Evolutionary conservation across 2,329 filamentous ascomycete species (phyloP), one percentile per base, ranked within the genome.

Genomic region (Esteya vermicola): DNA sequence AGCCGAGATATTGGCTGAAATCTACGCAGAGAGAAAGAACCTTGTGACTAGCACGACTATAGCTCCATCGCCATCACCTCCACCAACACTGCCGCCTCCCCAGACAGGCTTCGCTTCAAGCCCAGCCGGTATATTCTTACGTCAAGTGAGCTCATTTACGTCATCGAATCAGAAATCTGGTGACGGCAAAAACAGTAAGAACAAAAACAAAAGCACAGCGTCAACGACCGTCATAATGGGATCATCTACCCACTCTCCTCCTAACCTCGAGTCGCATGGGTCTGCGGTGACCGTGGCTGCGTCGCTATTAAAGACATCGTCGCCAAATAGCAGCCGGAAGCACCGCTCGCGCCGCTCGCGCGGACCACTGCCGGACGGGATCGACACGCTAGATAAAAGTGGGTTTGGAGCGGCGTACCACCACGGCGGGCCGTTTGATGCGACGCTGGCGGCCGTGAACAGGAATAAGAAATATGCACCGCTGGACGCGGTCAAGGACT

Each of bases 361-460:
- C 54, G 72, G 69, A 51, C 68, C 80, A 14, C 72, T 78, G 21
- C 72, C 84, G 2, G 88, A 96, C 56, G 67, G 69, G 9, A 91
- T 96, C 51, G 89, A 95, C 56, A 64, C 66, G 6, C 73, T 96
- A 1, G 89, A 94, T 54, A 68, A 64, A 39, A 63, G 70, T 3
- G 58, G 71, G n/a, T 57, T 68, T 31, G 71, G 72, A 38, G 69
- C 68, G 16, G 61, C 69, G 3, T 94, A 93, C 58, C 89, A 95
- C 57, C 89, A 96, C 52, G 84, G 81, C 47, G 88, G 89, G 0
- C 89, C 89, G 0, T 96, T 83, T 50, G 89, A 96, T 55, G 85
- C 88, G 9, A 81, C 84, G 3, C 67, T 85, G 39, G 65, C 80
- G 2, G 74, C 81, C 12, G 72, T 84, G 36, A 95, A 95, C 60